These are phyloP conservation scores for Globisporangium orthogonon DNA, from an alignment of 352 stramenopile genomes.

Conservation along the genomic window DNA sequence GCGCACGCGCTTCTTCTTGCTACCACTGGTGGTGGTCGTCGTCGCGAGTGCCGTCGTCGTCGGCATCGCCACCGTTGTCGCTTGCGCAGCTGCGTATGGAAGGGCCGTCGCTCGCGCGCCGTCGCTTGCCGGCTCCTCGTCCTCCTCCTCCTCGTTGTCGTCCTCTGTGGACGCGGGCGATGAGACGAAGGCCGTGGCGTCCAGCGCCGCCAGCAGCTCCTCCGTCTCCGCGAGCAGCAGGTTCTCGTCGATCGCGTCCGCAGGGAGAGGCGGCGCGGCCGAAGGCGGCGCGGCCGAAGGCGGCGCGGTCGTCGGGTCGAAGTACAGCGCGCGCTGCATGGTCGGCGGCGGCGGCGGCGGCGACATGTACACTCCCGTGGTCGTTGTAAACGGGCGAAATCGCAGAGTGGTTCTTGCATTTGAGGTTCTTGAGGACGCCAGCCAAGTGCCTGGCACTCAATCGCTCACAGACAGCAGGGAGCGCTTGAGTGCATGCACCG, in stretches of 20 bases:
- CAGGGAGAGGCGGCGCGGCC: not conserved
- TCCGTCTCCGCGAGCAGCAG: slow-evolving; percentile 12
- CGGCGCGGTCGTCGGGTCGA: not conserved
- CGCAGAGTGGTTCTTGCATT: no score
- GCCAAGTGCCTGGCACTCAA: no score
- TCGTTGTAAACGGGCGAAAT: no score
- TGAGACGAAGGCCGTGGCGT: slow-evolving; percentile 12
- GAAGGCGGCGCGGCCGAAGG: not conserved
- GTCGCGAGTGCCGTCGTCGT: not conserved
- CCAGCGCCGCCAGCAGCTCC: slow-evolving; percentile 13
- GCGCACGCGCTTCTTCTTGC: slow-evolving; percentile 8
- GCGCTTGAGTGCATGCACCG: no score
- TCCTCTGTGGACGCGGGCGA: slow-evolving; percentile 11
- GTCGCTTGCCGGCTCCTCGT: not conserved
- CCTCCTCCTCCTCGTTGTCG: slow-evolving; percentile 5
- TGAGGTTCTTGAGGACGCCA: no score
- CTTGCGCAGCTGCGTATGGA: not conserved
- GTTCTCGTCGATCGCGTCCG: slow-evolving; percentile 14
- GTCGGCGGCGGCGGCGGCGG: not conserved
- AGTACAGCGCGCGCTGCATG: not conserved
- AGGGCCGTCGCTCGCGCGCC: no score
- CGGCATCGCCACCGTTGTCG: not conserved
- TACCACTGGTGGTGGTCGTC: not conserved
- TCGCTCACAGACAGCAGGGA: no score
- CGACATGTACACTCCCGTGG: not conserved